Percentiles rank a stretch among this genome's conserved stretches.
Evolutionary conservation across 371 early-diverging fungal species (phyloP).

Genomic region (Fennellomyces sp.): DNA sequence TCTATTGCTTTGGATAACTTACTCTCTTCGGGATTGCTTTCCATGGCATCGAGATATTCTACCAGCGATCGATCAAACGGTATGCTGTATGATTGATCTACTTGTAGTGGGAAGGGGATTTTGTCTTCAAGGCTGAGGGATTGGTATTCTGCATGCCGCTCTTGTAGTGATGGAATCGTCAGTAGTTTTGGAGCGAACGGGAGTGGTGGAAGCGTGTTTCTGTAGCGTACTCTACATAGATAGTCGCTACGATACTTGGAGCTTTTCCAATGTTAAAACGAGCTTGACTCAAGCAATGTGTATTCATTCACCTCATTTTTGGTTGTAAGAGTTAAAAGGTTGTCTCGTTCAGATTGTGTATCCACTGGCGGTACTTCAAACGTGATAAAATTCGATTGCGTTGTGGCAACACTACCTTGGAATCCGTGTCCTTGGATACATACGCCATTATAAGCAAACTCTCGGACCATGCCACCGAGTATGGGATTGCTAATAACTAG

Average conservation of each 20-base stretch:
- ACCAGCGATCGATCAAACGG: conserved; percentile 73
- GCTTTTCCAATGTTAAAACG: too few species aligned
- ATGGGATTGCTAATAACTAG: too few species aligned
- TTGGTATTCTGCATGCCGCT: conserved; percentile 4
- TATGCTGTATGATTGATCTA: conserved; percentile 48
- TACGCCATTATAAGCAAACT: too few species aligned
- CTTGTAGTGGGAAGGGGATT: conserved; percentile 2
- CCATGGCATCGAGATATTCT: conserved; percentile 54
- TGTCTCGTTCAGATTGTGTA: too few species aligned
- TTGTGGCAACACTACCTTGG: too few species aligned
- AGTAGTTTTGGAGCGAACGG: conserved; percentile 9
- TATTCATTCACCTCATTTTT: too few species aligned
- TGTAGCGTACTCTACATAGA: conserved; percentile 8
- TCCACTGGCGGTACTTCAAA: too few species aligned
- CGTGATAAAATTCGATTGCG: too few species aligned
- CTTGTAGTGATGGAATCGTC: conserved; percentile 1
- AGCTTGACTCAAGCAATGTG: too few species aligned
- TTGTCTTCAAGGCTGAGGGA: conserved; percentile 1
- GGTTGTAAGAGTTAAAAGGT: too few species aligned
- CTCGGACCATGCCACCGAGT: too few species aligned
- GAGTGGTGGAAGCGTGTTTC: conserved; percentile 13
- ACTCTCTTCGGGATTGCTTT: conserved; percentile 39
- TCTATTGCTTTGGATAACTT: background rate
- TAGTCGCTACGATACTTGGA: conserved; percentile 11
- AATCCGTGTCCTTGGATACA: too few species aligned